Evolutionary conservation across 257 asterid genomes (phyloP).

Genomic region (Thymus quinquecostatus): DNA sequence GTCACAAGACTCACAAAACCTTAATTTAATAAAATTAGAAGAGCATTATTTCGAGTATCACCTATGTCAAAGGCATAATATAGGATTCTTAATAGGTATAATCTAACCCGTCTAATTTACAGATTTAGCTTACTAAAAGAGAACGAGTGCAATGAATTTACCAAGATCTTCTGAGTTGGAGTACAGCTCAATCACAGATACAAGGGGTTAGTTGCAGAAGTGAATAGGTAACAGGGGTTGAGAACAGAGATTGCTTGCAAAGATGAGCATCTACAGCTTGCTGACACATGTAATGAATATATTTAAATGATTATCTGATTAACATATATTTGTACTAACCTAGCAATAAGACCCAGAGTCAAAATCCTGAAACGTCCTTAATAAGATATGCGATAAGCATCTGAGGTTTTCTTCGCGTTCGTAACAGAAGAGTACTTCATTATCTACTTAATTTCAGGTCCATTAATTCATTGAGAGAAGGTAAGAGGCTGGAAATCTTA

Average conservation of each 20-base stretch:
- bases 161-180: neutral
- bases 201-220: neutral
- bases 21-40: neutral
- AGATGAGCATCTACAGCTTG: neutral
- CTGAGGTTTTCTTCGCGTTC: neutral
- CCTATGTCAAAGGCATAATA: neutral
- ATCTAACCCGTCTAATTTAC: neutral
- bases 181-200: neutral
- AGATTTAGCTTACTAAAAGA: neutral
- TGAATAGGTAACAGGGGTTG: neutral
- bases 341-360: no score
- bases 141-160: neutral
- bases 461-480: neutral
- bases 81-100: neutral
- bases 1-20: neutral
- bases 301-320: neutral
- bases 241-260: neutral
- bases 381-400: neutral
- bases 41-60: neutral
- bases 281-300: neutral
- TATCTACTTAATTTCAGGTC: constrained; percentile 1
- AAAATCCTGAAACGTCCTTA: no score
- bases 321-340: neutral
- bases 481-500: neutral
- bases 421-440: neutral